These are phyloP conservation scores for Gleditsia sinensis DNA, from an alignment of 306 rosid genomes.

Conservation along the genomic window DNA sequence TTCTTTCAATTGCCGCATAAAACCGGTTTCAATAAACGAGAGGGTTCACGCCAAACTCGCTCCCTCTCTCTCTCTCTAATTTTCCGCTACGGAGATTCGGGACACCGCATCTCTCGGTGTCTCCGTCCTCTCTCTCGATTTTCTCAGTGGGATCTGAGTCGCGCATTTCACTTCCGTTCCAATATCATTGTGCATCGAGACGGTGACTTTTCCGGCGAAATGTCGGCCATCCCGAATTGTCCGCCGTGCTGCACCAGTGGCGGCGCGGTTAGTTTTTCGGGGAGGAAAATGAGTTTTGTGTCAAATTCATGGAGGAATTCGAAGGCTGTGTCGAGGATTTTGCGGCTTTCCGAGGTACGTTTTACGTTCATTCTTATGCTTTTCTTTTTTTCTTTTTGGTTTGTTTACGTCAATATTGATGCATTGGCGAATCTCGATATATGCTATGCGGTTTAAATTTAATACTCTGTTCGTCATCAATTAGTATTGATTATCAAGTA, in stretches of 20 bases:
- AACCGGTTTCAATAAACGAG: background rate
- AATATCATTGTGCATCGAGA: background rate
- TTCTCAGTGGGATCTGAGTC: background rate
- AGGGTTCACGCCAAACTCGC: slow-evolving; percentile 14
- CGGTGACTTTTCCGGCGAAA: background rate
- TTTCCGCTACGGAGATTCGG: slow-evolving; percentile 38
- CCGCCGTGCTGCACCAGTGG: slow-evolving; percentile 45
- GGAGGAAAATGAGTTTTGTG: slow-evolving; percentile 9
- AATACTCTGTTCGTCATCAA: no score
- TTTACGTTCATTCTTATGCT: background rate
- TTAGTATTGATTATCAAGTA: background rate
- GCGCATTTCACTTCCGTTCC: background rate
- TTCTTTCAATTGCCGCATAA: background rate
- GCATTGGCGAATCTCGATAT: background rate
- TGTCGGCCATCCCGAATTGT: slow-evolving; percentile 63
- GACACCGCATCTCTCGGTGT: slow-evolving; percentile 37
- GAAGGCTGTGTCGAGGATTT: slow-evolving; percentile 34
- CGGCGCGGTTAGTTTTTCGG: slow-evolving; percentile 26
- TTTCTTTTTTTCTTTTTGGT: background rate
- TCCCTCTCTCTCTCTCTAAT: slow-evolving; percentile 8
- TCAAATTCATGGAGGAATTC: slow-evolving; percentile 26
- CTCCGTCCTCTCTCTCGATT: slow-evolving; percentile 42
- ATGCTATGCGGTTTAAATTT: no score
- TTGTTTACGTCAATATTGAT: slow-evolving; percentile 30
- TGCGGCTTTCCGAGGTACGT: slow-evolving; percentile 46